Base-by-base conservation (phyloP, 2,329 filamentous ascomycete genomes). In the Pochonia chlamydosporia region DNA sequence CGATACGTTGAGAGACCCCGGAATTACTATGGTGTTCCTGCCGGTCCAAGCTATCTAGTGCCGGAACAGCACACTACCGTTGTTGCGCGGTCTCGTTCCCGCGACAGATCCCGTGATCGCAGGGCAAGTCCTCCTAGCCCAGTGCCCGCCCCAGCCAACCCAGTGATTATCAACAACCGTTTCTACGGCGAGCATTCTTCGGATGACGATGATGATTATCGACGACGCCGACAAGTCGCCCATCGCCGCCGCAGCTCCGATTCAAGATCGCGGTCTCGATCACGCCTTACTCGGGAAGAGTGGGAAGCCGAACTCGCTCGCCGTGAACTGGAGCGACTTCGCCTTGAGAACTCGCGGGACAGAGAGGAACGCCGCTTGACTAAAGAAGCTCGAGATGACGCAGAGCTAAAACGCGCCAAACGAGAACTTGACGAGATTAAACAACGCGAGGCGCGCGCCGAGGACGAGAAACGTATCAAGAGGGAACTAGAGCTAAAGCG, bases 91-190 rank as follows among this genome's bases (percentile, higher is more conserved):
- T 58, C 69, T 33, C 59, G 60, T 13, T 68, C 66, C 9, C 61
- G 59, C 14, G 62, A 64, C 24, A 70, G 71, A 20, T 76, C 74
- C 18, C 71, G 71, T 21, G 74, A 77, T 52, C 71, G 73, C 28
- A 69, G 69, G 16, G 67, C 68, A 10, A 67, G 62, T 50, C 70
- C 71, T 20, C 69, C 52, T 43, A 56, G 59, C 24, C 58, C 55
- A 28, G n/a, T 39, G 33, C 24, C 30, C 30, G 5, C 63, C 6
- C 60, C 59, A 9, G 62, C 58, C 16, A 62, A 65, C 14, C 75
- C 77, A 1, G 69, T 82, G 41, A 73, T 82, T 44, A 81, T 82
- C 59, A 78, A 80, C 57, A 81, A 80, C 59, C 68, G 68, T 48
- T 74, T 78, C 48, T 73, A 76, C 54, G 74, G 75, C 50, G 68